Percentiles rank a stretch among this genome's conserved stretches.
Evolutionary conservation across 768 basidiomycete genomes (phyloP).

Genomic region (Sporobolomyces phaffii): DNA sequence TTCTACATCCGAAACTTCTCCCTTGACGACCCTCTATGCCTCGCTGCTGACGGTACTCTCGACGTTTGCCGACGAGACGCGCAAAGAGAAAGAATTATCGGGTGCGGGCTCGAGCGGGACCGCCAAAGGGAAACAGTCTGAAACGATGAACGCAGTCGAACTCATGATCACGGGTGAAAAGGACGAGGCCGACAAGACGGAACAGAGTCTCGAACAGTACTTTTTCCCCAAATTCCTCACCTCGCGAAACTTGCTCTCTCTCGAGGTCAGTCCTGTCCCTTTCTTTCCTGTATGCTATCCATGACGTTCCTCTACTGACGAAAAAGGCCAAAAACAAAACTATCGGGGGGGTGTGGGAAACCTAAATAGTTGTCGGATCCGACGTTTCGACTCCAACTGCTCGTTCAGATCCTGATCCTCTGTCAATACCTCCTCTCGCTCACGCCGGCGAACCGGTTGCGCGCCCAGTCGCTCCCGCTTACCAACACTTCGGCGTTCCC

Average conservation of each 20-base stretch:
- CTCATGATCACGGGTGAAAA: constrained; percentile 1
- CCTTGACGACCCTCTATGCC: constrained; percentile 62
- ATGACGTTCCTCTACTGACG: not conserved
- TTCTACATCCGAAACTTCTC: constrained; percentile 45
- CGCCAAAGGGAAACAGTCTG: not conserved
- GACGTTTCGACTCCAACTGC: constrained; percentile 84
- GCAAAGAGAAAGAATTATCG: constrained; percentile 72
- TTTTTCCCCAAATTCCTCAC: constrained; percentile 93
- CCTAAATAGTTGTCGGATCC: constrained; percentile 74
- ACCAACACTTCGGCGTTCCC: constrained; percentile 31
- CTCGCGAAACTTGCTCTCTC: constrained; percentile 73
- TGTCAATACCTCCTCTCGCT: constrained; percentile 57
- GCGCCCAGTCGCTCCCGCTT: constrained; percentile 52
- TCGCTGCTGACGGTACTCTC: constrained; percentile 67
- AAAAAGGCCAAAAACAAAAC: not conserved
- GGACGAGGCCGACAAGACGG: not conserved
- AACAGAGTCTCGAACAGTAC: constrained; percentile 57
- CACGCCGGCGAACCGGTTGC: constrained; percentile 60
- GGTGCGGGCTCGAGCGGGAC: too few relatives aligned
- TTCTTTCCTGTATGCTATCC: not conserved
- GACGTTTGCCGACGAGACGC: constrained; percentile 76
- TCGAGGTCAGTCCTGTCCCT: constrained; percentile 58
- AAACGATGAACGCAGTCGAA: not conserved
- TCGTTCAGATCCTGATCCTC: constrained; percentile 59
- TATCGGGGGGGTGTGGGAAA: not conserved